These are phyloP conservation scores for Borovskyia barvae DNA, from an alignment of 208 protist genomes.

Conservation along the genomic window DNA sequence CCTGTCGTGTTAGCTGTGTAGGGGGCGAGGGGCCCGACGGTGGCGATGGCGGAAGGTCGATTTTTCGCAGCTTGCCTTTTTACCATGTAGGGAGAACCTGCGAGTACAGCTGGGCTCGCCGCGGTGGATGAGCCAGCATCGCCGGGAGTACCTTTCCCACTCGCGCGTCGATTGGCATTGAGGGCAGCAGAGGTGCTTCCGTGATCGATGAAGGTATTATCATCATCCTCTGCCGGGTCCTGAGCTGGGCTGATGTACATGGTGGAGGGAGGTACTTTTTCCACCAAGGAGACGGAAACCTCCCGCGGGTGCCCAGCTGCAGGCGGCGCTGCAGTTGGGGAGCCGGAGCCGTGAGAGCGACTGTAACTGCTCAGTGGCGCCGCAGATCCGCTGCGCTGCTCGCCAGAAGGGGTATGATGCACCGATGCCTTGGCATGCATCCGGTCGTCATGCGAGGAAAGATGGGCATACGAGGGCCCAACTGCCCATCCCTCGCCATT, in stretches of 20 bases:
- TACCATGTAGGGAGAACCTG: no score
- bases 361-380: constrained; percentile 1
- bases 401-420: constrained; percentile 7
- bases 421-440: constrained; percentile 18
- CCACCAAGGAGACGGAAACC: no score
- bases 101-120: no score
- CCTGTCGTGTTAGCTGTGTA: background rate
- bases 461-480: constrained; percentile 51
- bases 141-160: no score
- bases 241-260: constrained; percentile 10
- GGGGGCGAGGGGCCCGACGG: no score
- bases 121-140: no score
- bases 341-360: background rate
- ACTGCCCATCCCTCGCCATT: constrained; percentile 74
- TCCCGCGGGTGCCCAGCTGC: no score
- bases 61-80: no score
- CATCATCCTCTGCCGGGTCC: constrained; percentile 50
- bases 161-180: background rate
- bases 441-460: constrained; percentile 40
- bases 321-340: no score
- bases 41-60: no score
- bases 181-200: constrained; percentile 38
- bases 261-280: background rate
- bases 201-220: constrained; percentile 89
- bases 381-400: constrained; percentile 5